A percentile compares a stretch with the other conserved stretches of the same genome.
These are phyloP conservation scores for Diospyros kaki DNA, from an alignment of 148 eudicot genomes.

Conservation along the genomic window DNA sequence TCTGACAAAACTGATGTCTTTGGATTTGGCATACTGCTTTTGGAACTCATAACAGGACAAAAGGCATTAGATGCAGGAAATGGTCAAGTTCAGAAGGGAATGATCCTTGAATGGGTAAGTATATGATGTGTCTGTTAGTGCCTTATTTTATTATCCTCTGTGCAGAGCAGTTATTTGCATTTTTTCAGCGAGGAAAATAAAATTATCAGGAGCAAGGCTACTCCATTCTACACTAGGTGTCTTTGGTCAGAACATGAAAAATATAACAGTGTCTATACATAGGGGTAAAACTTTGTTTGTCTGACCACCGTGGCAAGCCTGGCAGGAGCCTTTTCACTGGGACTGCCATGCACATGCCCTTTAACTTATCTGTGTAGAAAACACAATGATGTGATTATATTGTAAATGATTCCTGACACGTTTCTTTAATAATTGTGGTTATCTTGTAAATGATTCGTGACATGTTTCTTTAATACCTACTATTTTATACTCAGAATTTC, in stretches of 20 bases:
- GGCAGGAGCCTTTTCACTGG: too few relatives aligned
- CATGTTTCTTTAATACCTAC: not conserved
- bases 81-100: slow-evolving; percentile 81
- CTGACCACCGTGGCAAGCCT: too few relatives aligned
- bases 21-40: slow-evolving; percentile 84
- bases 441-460: too few relatives aligned
- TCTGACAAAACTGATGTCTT: slow-evolving; percentile 93
- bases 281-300: too few relatives aligned
- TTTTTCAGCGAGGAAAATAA: not conserved
- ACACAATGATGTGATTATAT: not conserved
- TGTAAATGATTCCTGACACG: not conserved
- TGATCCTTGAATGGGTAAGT: slow-evolving; percentile 78
- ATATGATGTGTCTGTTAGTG: not conserved
- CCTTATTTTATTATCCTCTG: not conserved
- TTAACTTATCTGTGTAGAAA: not conserved
- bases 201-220: not conserved
- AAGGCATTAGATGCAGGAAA: slow-evolving; percentile 67
- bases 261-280: too few relatives aligned
- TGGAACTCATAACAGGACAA: slow-evolving; percentile 89
- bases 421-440: too few relatives aligned
- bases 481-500: not conserved
- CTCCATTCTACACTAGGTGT: too few relatives aligned
- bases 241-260: too few relatives aligned
- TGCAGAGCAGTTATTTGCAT: not conserved
- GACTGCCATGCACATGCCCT: too few relatives aligned